Percentiles rank a stretch among this genome's conserved stretches.
Conservation (phyloP, 78 protist genomes). For the Dictyostelium discoideum region DNA sequence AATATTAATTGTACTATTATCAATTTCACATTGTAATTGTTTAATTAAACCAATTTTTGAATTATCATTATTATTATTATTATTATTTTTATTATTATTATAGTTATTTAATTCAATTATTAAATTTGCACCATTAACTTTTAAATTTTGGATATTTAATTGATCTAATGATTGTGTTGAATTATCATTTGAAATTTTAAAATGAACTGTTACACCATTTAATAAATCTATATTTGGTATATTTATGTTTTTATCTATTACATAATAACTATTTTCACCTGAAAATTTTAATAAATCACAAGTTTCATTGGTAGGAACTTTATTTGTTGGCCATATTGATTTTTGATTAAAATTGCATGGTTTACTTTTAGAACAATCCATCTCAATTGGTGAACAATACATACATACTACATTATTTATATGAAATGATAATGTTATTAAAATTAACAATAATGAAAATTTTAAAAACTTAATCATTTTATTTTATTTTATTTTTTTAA, state of each 20-base stretch:
- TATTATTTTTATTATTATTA: too few species aligned
- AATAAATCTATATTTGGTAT: background rate
- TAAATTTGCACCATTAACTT: background rate
- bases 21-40: background rate
- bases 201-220: background rate
- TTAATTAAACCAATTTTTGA: background rate
- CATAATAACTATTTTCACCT: background rate
- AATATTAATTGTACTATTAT: background rate
- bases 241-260: background rate
- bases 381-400: background rate
- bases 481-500: background rate
- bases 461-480: background rate
- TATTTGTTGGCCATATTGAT: background rate
- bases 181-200: background rate
- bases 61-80: too few species aligned
- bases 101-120: background rate
- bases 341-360: background rate
- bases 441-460: background rate
- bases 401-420: background rate
- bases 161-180: background rate
- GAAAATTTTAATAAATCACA: background rate
- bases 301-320: background rate
- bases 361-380: background rate
- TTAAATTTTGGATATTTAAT: background rate
- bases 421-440: background rate